phyloP scores from a whole-genome alignment of 2,329 filamentous ascomycete species.

The Colletotrichum tofieldiae region DNA sequence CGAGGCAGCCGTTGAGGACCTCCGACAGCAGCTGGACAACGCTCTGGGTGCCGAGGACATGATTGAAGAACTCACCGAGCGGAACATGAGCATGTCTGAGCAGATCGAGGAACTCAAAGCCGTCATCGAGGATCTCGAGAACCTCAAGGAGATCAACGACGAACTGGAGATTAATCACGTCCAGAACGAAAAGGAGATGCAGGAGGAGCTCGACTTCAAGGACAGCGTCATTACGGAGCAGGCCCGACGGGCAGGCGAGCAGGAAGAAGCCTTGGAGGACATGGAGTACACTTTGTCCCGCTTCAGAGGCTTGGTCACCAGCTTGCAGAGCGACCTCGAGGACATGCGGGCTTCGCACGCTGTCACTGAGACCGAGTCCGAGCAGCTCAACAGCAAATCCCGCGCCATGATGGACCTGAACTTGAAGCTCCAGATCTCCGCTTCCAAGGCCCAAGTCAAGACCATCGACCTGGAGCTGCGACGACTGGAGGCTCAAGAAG shows the following conservation, averaged over 20 bases:
- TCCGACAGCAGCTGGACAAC: slow-evolving; percentile 92
- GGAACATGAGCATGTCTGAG: slow-evolving; percentile 87
- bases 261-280: slow-evolving; percentile 86
- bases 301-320: slow-evolving; percentile 91
- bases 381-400: slow-evolving; percentile 89
- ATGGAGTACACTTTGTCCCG: slow-evolving; percentile 91
- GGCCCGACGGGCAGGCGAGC: slow-evolving; percentile 78
- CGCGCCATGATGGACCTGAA: slow-evolving; percentile 98
- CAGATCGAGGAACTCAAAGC: slow-evolving; percentile 87
- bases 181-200: slow-evolving; percentile 93
- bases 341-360: slow-evolving; percentile 94
- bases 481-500: slow-evolving; percentile 90
- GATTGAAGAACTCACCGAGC: slow-evolving; percentile 91
- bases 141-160: slow-evolving; percentile 91
- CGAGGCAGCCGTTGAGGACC: slow-evolving; percentile 84
- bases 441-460: slow-evolving; percentile 92
- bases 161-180: slow-evolving; percentile 95
- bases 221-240: slow-evolving; percentile 90
- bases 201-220: slow-evolving; percentile 92
- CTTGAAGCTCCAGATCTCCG: slow-evolving; percentile 91
- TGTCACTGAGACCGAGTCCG: slow-evolving; percentile 92
- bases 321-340: slow-evolving; percentile 87
- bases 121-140: slow-evolving; percentile 89
- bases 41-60: slow-evolving; percentile 92
- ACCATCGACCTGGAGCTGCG: slow-evolving; percentile 93